Conservation (phyloP, 1,284 basidiomycete species). For the Pterulicium gracile region DNA sequence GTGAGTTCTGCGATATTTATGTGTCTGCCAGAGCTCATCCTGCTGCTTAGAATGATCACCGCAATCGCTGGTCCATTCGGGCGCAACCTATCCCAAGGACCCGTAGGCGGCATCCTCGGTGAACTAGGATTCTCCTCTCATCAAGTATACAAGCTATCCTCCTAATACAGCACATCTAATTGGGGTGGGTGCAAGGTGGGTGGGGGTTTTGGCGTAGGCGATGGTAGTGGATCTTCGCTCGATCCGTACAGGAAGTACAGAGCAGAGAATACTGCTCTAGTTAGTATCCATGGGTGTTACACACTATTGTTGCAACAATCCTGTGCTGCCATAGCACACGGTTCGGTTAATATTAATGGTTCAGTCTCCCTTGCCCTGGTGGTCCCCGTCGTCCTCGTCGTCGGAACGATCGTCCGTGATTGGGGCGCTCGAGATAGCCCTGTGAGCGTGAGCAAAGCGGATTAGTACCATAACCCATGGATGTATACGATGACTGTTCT, state of each 20-base stretch:
- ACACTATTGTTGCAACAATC: no score
- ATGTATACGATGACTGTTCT: no score
- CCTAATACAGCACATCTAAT: no score
- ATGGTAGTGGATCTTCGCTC: no score
- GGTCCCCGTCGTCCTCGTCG: conserved; percentile 50
- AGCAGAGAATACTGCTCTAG: no score
- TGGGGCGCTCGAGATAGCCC: conserved; percentile 25
- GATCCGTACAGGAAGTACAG: no score
- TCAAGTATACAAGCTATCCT: conserved; percentile 71
- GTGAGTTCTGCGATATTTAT: conserved; percentile 32
- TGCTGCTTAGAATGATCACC: conserved; percentile 49
- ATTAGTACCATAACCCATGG: neutral
- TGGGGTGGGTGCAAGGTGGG: no score
- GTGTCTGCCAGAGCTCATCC: conserved; percentile 2
- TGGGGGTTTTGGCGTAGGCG: no score
- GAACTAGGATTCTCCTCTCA: conserved; percentile 49
- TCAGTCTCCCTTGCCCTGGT: conserved; percentile 23
- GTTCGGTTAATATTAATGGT: no score
- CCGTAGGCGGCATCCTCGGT: conserved; percentile 55
- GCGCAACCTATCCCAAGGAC: conserved; percentile 64
- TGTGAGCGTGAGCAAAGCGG: conserved; percentile 11
- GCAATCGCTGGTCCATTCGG: conserved; percentile 69
- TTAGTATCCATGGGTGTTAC: no score
- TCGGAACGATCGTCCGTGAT: conserved; percentile 48
- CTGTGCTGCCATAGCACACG: no score